Percentiles rank a stretch among this genome's conserved stretches.
phyloP scores from a whole-genome alignment of 169 alveolate genomes.

The Plasmodium falciparum region DNA sequence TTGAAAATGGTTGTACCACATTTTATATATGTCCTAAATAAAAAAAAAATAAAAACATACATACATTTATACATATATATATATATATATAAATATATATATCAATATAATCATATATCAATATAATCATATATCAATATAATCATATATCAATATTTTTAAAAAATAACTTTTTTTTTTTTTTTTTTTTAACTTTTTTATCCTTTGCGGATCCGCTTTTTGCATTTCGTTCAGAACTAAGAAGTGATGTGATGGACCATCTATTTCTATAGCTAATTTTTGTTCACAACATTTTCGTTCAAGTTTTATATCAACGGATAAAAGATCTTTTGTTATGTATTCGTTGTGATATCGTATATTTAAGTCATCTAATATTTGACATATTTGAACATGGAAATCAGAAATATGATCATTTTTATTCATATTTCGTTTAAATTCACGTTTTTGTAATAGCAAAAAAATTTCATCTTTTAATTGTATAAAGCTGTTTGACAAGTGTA shows the following conservation, averaged over 20 bases:
- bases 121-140: neutral
- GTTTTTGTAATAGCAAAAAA: conserved; percentile 13
- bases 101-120: neutral
- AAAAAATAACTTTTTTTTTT: neutral
- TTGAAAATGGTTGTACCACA: conserved; percentile 77
- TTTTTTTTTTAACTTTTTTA: conserved; percentile 29
- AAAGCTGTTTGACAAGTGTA: conserved; percentile 18
- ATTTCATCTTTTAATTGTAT: conserved; percentile 33
- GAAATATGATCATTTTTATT: conserved; percentile 16
- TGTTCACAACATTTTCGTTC: conserved; percentile 2
- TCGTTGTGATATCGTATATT: conserved; percentile 60
- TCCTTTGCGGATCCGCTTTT: neutral
- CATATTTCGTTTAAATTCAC: neutral
- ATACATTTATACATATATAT: neutral
- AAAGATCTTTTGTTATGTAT: conserved; percentile 65
- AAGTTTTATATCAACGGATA: conserved; percentile 51
- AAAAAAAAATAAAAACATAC: neutral
- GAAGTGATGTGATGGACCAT: conserved; percentile 77
- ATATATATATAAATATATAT: neutral
- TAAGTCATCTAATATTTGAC: conserved; percentile 23
- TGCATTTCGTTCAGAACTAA: conserved; percentile 25
- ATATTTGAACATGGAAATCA: conserved; percentile 30
- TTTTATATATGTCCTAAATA: conserved; percentile 42
- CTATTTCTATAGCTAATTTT: conserved; percentile 69
- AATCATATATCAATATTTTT: neutral